phyloP scores from a whole-genome alignment of 495 filamentous ascomycete species.

The Hypoxylon intermedium region DNA sequence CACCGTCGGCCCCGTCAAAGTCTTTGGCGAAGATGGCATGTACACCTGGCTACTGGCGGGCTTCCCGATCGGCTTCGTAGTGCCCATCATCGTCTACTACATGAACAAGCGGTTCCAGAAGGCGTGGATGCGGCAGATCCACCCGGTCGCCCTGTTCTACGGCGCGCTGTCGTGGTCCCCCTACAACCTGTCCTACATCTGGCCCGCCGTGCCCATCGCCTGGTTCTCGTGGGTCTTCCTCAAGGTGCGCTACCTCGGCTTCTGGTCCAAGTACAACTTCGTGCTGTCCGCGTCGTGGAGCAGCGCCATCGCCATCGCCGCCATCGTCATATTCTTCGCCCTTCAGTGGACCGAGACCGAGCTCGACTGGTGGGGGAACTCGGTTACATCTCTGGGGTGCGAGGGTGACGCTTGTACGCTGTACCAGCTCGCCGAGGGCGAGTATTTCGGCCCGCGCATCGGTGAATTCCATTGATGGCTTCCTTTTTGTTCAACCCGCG shows the following conservation, averaged over 20 bases:
- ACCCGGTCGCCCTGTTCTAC: slow-evolving; percentile 50
- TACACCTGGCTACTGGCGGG: slow-evolving; percentile 48
- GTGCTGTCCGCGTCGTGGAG: slow-evolving; percentile 49
- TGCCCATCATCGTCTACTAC: slow-evolving; percentile 44
- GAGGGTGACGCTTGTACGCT: slow-evolving; percentile 41
- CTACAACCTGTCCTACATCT: slow-evolving; percentile 48
- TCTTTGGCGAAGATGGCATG: slow-evolving; percentile 48
- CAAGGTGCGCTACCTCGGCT: slow-evolving; percentile 43
- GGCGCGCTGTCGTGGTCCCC: slow-evolving; percentile 48
- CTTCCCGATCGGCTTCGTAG: slow-evolving; percentile 47
- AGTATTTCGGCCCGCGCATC: slow-evolving; percentile 49
- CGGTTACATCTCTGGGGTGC: slow-evolving; percentile 41
- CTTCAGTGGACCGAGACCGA: slow-evolving; percentile 44
- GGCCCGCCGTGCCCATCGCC: slow-evolving; percentile 50
- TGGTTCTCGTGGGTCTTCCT: slow-evolving; percentile 49
- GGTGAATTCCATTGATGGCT: slow-evolving; percentile 39
- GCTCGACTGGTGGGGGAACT: slow-evolving; percentile 55
- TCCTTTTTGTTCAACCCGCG: background rate
- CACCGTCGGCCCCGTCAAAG: slow-evolving; percentile 53
- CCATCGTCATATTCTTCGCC: slow-evolving; percentile 52
- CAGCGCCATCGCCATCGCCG: slow-evolving; percentile 49
- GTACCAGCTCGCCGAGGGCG: slow-evolving; percentile 36
- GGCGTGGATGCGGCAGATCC: slow-evolving; percentile 45
- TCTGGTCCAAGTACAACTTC: slow-evolving; percentile 58
- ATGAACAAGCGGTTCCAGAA: slow-evolving; percentile 42